Conservation (phyloP, 495 filamentous ascomycete species). For the Aspergillus cristatus region DNA sequence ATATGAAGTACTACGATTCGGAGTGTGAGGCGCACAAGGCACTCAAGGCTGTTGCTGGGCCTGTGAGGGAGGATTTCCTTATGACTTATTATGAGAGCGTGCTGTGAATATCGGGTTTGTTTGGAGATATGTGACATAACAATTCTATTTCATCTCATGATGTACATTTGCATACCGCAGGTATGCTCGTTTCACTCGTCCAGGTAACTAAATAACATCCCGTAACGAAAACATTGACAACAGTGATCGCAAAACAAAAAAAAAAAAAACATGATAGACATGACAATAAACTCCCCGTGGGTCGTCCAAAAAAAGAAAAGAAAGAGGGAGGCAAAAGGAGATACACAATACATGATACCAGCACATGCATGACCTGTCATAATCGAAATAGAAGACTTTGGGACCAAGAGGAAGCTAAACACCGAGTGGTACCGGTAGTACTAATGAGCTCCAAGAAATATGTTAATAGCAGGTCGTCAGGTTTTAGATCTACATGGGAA, state of each 20-base stretch:
- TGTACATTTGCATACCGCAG: conserved; percentile 21
- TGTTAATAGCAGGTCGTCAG: neutral
- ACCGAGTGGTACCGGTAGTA: conserved; percentile 9
- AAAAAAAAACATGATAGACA: neutral
- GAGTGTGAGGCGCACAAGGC: conserved; percentile 52
- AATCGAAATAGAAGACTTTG: conserved; percentile 5
- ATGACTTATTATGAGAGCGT: conserved; percentile 42
- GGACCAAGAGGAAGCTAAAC: conserved; percentile 8
- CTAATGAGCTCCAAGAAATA: neutral
- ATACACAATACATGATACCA: neutral
- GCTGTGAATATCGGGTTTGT: conserved; percentile 16
- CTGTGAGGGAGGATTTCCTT: conserved; percentile 35
- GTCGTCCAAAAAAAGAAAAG: neutral
- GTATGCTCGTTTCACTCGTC: neutral
- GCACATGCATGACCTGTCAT: conserved; percentile 9
- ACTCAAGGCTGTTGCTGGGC: conserved; percentile 41
- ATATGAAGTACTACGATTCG: conserved; percentile 63
- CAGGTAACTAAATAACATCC: no score
- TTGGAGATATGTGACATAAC: neutral
- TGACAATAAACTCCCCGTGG: neutral
- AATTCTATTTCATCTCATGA: conserved; percentile 15
- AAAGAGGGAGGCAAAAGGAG: neutral
- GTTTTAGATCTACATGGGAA: no score
- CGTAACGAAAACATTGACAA: no score
- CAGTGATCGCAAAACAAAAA: no score